A percentile compares a stretch with the other conserved stretches of the same genome.
Conservation (phyloP, 2,329 filamentous ascomycete species). For the Pseudocercospora musae region DNA sequence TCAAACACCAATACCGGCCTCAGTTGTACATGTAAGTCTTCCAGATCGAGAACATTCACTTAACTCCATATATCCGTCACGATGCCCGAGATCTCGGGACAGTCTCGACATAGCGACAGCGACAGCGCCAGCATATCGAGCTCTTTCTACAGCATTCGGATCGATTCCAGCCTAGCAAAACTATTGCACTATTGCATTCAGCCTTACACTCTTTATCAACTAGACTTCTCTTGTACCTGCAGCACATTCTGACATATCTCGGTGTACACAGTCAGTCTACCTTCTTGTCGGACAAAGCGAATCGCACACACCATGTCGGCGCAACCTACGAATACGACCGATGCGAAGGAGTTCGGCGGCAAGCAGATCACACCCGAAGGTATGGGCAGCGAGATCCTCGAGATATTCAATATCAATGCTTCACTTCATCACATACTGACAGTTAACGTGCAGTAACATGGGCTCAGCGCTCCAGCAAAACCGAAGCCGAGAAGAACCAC, state of each 20-base stretch:
- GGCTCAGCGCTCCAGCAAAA: constrained; percentile 88
- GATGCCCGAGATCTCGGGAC: background rate
- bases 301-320: constrained; percentile 25
- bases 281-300: constrained; percentile 14
- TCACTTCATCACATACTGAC: constrained; percentile 20
- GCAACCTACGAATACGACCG: constrained; percentile 35
- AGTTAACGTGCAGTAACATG: constrained; percentile 69
- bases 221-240: background rate
- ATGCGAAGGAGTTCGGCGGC: constrained; percentile 32
- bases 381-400: constrained; percentile 15
- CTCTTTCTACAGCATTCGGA: constrained; percentile 12
- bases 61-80: background rate
- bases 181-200: background rate
- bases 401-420: background rate
- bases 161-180: constrained; percentile 14
- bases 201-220: background rate
- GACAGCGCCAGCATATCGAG: background rate
- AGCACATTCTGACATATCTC: background rate
- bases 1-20: background rate
- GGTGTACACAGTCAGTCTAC: constrained; percentile 3
- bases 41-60: background rate
- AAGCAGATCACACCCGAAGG: constrained; percentile 39
- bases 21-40: background rate
- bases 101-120: background rate
- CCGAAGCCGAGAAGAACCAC: constrained; percentile 84